Conservation (phyloP, 257 asterid species). For the Schizonepeta tenuifolia region DNA sequence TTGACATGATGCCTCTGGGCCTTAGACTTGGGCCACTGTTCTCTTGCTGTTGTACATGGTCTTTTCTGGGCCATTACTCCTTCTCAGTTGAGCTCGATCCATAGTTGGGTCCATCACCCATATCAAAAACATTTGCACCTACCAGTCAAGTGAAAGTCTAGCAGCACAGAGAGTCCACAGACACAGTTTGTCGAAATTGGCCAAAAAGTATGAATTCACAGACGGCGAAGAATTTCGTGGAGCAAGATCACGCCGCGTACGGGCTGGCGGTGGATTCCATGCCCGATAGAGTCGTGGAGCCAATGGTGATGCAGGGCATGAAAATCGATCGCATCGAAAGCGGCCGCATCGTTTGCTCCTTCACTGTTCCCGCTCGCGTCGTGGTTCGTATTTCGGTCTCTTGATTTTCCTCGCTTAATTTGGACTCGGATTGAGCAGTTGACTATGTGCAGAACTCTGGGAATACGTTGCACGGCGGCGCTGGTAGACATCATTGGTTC, state of each 20-base stretch:
- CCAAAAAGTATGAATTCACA: slow-evolving; percentile 52
- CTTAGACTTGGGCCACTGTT: too few species aligned
- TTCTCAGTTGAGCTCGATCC: too few species aligned
- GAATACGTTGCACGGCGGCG: slow-evolving; percentile 69
- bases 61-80: too few species aligned
- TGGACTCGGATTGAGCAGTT: neutral
- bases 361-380: slow-evolving; percentile 73
- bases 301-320: slow-evolving; percentile 65
- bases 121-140: too few species aligned
- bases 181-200: neutral
- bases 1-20: too few species aligned
- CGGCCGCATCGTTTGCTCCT: slow-evolving; percentile 72
- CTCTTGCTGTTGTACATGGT: too few species aligned
- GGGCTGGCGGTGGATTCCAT: slow-evolving; percentile 60
- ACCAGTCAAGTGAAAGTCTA: too few species aligned
- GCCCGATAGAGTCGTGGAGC: slow-evolving; percentile 64
- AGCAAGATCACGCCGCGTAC: slow-evolving; percentile 47
- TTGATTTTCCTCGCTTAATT: neutral
- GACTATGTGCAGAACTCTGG: slow-evolving; percentile 49
- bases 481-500: slow-evolving; percentile 78
- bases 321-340: slow-evolving; percentile 62
- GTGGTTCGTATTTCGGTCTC: slow-evolving; percentile 49
- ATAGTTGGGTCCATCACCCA: too few species aligned
- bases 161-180: neutral
- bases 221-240: slow-evolving; percentile 53